A percentile compares a stretch with the other conserved stretches of the same genome.
Conservation (phyloP, 2,329 filamentous ascomycete genomes). For the Cucurbitaria berberidis region DNA sequence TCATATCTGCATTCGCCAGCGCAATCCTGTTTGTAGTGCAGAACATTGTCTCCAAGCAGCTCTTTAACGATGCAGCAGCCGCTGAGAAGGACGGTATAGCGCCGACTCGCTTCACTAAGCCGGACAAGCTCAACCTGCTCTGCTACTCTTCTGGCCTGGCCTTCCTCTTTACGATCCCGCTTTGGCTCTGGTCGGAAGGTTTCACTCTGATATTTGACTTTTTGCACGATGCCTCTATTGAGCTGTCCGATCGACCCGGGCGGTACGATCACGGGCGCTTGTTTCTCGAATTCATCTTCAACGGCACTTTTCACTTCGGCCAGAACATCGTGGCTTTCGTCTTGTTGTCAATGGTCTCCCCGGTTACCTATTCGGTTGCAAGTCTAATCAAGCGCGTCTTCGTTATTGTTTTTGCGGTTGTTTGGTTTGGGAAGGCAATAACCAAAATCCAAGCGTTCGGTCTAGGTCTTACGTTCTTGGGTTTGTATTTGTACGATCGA, state of each 20-base stretch:
- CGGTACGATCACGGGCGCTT: slow-evolving; percentile 68
- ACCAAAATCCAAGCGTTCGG: slow-evolving; percentile 82
- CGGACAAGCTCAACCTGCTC: slow-evolving; percentile 95
- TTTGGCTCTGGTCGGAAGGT: slow-evolving; percentile 94
- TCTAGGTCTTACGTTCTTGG: slow-evolving; percentile 87
- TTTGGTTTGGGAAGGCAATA: slow-evolving; percentile 94
- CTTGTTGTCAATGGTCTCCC: slow-evolving; percentile 88
- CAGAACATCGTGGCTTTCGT: slow-evolving; percentile 97
- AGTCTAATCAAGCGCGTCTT: slow-evolving; percentile 97
- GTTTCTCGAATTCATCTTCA: slow-evolving; percentile 89
- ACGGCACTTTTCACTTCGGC: slow-evolving; percentile 93
- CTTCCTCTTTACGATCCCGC: slow-evolving; percentile 83
- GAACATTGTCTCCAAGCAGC: slow-evolving; percentile 96
- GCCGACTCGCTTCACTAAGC: slow-evolving; percentile 69
- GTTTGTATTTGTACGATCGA: slow-evolving; percentile 93
- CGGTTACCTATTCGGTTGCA: slow-evolving; percentile 96
- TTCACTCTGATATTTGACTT: slow-evolving; percentile 78
- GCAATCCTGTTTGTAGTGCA: slow-evolving; percentile 95
- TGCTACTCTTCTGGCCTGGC: slow-evolving; percentile 97
- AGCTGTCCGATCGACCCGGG: slow-evolving; percentile 76
- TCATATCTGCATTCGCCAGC: slow-evolving; percentile 85
- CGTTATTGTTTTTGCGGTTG: slow-evolving; percentile 90
- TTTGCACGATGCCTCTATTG: slow-evolving; percentile 78
- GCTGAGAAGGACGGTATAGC: slow-evolving; percentile 75
- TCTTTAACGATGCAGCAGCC: slow-evolving; percentile 92